These are phyloP conservation scores for Corylus avellana DNA, from an alignment of 306 rosid species.

Conservation along the genomic window DNA sequence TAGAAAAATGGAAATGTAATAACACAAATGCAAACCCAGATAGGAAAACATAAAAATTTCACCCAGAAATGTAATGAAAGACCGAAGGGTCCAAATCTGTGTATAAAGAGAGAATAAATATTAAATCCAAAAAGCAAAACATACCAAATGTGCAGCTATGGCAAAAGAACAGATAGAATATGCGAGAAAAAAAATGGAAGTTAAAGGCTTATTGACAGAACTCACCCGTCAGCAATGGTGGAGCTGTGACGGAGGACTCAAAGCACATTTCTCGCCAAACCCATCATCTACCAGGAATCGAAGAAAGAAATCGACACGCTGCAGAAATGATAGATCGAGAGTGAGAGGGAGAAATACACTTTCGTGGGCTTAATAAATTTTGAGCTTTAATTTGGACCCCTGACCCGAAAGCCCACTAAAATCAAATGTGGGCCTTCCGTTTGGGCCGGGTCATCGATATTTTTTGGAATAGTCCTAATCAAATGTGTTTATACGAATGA, in stretches of 20 bases:
- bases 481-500: too few relatives aligned
- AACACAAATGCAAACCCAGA: slow-evolving; percentile 15
- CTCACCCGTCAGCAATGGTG: slow-evolving; percentile 77
- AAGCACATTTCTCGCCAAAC: slow-evolving; percentile 39
- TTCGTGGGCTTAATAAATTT: too few relatives aligned
- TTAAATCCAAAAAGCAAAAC: slow-evolving; percentile 26
- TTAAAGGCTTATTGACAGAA: slow-evolving; percentile 12
- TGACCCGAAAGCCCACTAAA: too few relatives aligned
- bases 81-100: slow-evolving; percentile 33
- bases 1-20: slow-evolving; percentile 12
- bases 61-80: slow-evolving; percentile 16
- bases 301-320: too few relatives aligned
- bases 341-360: too few relatives aligned
- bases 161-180: slow-evolving; percentile 27
- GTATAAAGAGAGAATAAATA: slow-evolving; percentile 22
- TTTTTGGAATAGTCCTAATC: too few relatives aligned
- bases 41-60: slow-evolving; percentile 12
- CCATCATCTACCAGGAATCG: too few relatives aligned
- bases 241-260: slow-evolving; percentile 50
- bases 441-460: too few relatives aligned
- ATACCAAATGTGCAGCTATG: slow-evolving; percentile 3
- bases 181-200: not conserved
- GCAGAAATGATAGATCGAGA: too few relatives aligned
- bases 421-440: too few relatives aligned
- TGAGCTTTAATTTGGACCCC: too few relatives aligned